Conservation (phyloP, 768 basidiomycete species). For the Kwoniella dendrophila region DNA sequence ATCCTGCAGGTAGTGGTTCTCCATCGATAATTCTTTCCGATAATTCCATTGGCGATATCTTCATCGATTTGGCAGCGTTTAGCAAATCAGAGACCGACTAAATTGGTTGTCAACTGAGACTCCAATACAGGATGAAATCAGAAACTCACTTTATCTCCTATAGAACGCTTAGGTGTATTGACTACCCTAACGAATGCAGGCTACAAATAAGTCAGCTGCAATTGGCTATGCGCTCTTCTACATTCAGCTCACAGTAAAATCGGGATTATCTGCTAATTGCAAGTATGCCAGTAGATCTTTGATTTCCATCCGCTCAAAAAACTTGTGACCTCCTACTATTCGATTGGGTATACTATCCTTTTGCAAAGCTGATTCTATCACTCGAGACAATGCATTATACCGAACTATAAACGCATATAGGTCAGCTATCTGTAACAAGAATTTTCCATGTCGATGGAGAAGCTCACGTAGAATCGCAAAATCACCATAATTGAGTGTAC, state of each 20-base stretch:
- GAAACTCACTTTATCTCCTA: conserved; percentile 72
- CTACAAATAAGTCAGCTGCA: conserved; percentile 54
- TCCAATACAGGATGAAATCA: not conserved
- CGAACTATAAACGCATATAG: conserved; percentile 62
- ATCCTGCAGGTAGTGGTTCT: conserved; percentile 61
- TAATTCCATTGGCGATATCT: conserved; percentile 64
- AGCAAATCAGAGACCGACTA: conserved; percentile 69
- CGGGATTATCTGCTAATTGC: conserved; percentile 72
- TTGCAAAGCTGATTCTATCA: conserved; percentile 74
- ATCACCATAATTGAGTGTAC: conserved; percentile 70
- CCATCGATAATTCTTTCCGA: conserved; percentile 69
- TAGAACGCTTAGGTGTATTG: conserved; percentile 70
- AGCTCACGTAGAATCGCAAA: conserved; percentile 78
- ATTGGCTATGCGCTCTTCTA: not conserved
- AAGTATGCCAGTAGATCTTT: conserved; percentile 81
- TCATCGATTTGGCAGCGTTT: conserved; percentile 61
- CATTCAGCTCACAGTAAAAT: conserved; percentile 46
- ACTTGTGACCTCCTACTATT: conserved; percentile 77
- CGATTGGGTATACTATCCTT: conserved; percentile 75
- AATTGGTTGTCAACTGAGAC: not conserved
- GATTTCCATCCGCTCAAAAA: conserved; percentile 82
- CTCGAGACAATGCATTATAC: conserved; percentile 75
- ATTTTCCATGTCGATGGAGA: not conserved
- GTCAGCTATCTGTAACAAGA: no score
- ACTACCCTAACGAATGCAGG: conserved; percentile 74